Evolutionary conservation across 2,329 filamentous ascomycete genomes (phyloP).

Genomic region (Microsporum audouinii): DNA sequence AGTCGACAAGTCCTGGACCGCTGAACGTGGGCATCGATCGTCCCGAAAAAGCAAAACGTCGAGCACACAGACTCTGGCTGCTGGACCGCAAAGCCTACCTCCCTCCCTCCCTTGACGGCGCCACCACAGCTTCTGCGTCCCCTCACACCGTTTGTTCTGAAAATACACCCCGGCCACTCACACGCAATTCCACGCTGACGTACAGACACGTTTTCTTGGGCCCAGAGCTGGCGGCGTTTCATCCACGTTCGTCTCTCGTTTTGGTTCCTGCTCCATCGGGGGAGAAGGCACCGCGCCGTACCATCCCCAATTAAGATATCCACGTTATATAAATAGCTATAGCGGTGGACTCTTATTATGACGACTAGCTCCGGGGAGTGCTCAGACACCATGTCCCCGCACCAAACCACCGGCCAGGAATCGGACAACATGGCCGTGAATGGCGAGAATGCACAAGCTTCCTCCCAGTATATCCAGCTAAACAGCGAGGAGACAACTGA

Average conservation of each 20-base stretch:
- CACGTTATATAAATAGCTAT: slow-evolving; percentile 13
- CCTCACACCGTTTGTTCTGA: neutral
- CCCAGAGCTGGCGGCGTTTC: neutral
- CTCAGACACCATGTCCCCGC: slow-evolving; percentile 26
- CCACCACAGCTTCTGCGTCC: neutral
- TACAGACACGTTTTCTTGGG: slow-evolving; percentile 4
- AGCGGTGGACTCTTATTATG: slow-evolving; percentile 19
- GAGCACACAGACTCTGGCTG: neutral
- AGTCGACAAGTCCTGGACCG: slow-evolving; percentile 2
- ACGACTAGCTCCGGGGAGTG: slow-evolving; percentile 27
- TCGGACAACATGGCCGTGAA: slow-evolving; percentile 19
- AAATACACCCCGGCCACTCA: neutral
- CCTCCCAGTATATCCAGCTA: neutral
- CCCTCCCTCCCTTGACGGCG: neutral
- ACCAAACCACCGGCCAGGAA: slow-evolving; percentile 22
- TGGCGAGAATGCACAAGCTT: neutral
- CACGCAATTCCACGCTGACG: neutral
- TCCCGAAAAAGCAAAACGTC: slow-evolving; percentile 6
- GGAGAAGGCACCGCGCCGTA: slow-evolving; percentile 1
- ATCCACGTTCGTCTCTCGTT: neutral
- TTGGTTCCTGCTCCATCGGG: neutral
- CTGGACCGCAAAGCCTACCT: neutral
- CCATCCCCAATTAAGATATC: neutral
- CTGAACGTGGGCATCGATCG: slow-evolving; percentile 16
- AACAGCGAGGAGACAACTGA: neutral